Evolutionary conservation across 2,329 filamentous ascomycete genomes (phyloP).

Genomic region (Pyrenophora tritici-repentis): DNA sequence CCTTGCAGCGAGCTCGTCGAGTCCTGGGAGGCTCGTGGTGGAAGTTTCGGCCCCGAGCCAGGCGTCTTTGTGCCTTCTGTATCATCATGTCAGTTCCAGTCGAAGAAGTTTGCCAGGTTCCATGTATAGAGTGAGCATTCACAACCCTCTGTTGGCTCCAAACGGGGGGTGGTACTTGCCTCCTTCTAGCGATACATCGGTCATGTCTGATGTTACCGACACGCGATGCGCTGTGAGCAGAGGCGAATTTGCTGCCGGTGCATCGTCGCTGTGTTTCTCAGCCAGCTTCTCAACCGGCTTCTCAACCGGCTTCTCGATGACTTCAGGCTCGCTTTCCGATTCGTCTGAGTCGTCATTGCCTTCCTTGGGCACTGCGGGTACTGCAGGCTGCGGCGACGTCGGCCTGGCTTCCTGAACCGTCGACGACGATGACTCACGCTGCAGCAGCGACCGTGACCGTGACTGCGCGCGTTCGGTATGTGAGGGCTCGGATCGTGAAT

Average conservation of each 20-base stretch:
- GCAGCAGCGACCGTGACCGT: constrained; percentile 61
- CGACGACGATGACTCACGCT: constrained; percentile 41
- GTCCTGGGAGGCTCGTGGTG: constrained; percentile 56
- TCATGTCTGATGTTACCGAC: constrained; percentile 61
- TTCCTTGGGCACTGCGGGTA: constrained; percentile 21
- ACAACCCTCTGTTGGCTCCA: background rate
- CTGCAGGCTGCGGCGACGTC: constrained; percentile 28
- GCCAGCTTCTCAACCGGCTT: constrained; percentile 11
- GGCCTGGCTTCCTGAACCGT: constrained; percentile 32
- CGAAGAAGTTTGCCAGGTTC: background rate
- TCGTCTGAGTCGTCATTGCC: constrained; percentile 17
- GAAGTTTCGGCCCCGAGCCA: constrained; percentile 56
- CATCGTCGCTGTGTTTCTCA: constrained; percentile 19
- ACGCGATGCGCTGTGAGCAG: constrained; percentile 58
- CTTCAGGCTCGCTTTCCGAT: constrained; percentile 13
- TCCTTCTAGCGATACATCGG: constrained; percentile 67
- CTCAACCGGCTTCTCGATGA: constrained; percentile 6
- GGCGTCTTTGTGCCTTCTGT: constrained; percentile 36
- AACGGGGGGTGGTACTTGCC: constrained; percentile 53
- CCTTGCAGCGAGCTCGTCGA: constrained; percentile 60
- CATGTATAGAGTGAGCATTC: background rate
- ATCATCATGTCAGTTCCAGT: constrained; percentile 20
- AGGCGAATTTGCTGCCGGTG: constrained; percentile 55
- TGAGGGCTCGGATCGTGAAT: constrained; percentile 48
- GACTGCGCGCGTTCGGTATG: constrained; percentile 8